These are phyloP conservation scores for Cystofilobasidium macerans DNA, from an alignment of 768 basidiomycete species.

Conservation along the genomic window DNA sequence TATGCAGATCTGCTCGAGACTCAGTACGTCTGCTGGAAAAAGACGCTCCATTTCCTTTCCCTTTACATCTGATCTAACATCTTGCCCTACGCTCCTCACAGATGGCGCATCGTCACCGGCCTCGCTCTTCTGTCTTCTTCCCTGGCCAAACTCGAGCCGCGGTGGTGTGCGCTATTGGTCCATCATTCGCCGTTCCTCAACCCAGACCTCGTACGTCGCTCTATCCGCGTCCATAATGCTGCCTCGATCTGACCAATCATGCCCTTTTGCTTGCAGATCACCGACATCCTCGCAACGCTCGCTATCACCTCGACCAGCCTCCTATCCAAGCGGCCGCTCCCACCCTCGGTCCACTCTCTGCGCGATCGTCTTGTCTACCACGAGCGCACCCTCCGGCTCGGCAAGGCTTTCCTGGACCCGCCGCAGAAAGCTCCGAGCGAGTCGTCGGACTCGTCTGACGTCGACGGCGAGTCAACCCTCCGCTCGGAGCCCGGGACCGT, in stretches of 20 bases:
- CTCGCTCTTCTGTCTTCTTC: constrained; percentile 39
- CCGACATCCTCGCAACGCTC: constrained; percentile 45
- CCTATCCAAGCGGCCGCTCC: constrained; percentile 44
- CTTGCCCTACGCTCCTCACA: neutral
- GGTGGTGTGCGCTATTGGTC: constrained; percentile 42
- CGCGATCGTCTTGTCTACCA: constrained; percentile 46
- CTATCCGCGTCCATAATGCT: neutral
- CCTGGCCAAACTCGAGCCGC: constrained; percentile 42
- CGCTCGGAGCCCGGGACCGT: neutral
- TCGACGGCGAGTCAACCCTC: neutral
- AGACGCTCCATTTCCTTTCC: constrained; percentile 38
- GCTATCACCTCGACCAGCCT: constrained; percentile 44
- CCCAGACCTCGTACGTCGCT: constrained; percentile 44
- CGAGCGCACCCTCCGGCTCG: constrained; percentile 10
- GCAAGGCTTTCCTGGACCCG: neutral
- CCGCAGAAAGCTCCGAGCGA: neutral
- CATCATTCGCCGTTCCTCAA: constrained; percentile 46
- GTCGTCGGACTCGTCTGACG: neutral
- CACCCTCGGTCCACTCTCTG: constrained; percentile 42
- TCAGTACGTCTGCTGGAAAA: constrained; percentile 43
- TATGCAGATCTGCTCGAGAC: constrained; percentile 43
- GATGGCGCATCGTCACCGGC: constrained; percentile 34
- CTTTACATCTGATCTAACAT: neutral
- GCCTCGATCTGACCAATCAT: neutral
- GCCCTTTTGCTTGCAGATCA: constrained; percentile 33